These are phyloP conservation scores for Coccomyxa sp. DNA, from an alignment of 139 green algal species.

Conservation along the genomic window DNA sequence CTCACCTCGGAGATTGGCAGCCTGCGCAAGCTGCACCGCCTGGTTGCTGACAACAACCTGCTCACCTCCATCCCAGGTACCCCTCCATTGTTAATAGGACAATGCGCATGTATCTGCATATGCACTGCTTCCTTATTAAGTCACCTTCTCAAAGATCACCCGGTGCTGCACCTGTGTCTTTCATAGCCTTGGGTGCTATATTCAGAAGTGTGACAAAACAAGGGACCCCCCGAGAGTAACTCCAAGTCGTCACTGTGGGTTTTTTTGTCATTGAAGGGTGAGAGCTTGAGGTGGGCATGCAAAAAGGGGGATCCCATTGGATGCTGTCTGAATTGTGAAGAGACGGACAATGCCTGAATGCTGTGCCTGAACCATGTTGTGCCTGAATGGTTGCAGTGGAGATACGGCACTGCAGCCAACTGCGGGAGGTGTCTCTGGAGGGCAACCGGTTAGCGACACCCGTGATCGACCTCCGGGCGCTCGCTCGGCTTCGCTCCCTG, in stretches of 20 bases:
- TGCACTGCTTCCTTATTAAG: neutral
- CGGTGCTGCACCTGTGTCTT: no score
- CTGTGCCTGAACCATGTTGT: no score
- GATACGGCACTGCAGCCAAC: conserved; percentile 52
- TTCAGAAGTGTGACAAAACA: no score
- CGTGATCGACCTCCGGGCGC: conserved; percentile 62
- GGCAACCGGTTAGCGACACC: conserved; percentile 73
- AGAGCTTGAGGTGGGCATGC: no score
- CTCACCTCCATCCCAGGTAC: conserved; percentile 70
- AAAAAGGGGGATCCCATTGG: no score
- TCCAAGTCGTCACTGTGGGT: no score
- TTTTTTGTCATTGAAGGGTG: no score
- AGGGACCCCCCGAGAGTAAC: no score
- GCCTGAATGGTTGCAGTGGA: conserved; percentile 47
- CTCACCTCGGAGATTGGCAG: conserved; percentile 63
- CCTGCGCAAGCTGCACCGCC: conserved; percentile 52
- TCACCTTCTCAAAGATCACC: no score
- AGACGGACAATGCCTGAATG: no score
- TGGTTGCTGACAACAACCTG: conserved; percentile 78
- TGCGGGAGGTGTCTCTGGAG: conserved; percentile 83
- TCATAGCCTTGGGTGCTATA: neutral
- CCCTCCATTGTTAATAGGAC: neutral
- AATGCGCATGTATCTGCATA: neutral
- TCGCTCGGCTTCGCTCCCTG: conserved; percentile 30
- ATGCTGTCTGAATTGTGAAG: no score